These are phyloP conservation scores for Pythium sukuiense DNA, from an alignment of 352 stramenopile genomes.

Conservation along the genomic window DNA sequence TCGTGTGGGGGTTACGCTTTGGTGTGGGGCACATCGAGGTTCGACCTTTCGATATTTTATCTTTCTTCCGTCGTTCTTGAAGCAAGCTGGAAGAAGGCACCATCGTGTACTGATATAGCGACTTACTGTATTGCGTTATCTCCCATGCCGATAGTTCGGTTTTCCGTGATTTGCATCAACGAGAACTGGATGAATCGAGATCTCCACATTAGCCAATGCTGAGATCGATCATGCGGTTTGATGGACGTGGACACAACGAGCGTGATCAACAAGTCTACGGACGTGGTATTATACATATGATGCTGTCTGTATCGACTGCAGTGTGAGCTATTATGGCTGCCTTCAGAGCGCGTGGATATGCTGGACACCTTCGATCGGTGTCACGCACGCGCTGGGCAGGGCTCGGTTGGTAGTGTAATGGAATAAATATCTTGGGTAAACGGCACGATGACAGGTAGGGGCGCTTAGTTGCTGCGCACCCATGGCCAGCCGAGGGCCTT, in stretches of 20 bases:
- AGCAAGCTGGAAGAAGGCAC: neutral
- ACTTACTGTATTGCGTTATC: neutral
- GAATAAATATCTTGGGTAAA: conserved; percentile 11
- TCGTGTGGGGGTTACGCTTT: conserved; percentile 15
- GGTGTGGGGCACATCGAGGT: conserved; percentile 13
- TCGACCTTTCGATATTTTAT: conserved; percentile 13
- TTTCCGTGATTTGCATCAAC: neutral
- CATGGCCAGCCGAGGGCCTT: conserved; percentile 28
- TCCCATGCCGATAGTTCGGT: neutral
- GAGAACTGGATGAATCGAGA: no score
- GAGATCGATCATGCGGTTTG: neutral
- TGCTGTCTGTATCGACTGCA: neutral
- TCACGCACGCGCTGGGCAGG: neutral
- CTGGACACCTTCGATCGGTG: conserved; percentile 17
- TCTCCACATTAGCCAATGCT: no score
- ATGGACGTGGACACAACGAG: neutral
- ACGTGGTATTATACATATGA: neutral
- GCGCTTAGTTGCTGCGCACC: conserved; percentile 27
- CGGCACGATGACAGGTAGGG: neutral
- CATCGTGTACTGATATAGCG: neutral
- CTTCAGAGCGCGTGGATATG: neutral
- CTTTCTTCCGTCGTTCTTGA: conserved; percentile 12
- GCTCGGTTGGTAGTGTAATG: neutral
- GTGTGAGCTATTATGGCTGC: neutral
- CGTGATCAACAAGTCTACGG: neutral